Conservation (phyloP, 2,329 filamentous ascomycete genomes). For the Diaporthe batatas region DNA sequence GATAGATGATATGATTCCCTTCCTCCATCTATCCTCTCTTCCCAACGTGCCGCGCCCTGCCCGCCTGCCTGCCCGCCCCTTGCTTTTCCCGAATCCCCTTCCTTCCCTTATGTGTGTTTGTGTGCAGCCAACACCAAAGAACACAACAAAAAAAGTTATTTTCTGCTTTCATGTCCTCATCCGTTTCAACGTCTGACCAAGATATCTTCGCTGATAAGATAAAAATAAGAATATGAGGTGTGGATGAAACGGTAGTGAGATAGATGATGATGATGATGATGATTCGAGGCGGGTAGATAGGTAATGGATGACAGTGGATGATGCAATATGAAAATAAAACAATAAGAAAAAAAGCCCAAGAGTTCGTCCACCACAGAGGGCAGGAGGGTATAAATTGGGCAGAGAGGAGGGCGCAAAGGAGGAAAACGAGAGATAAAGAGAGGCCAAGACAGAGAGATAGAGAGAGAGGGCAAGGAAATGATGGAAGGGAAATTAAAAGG, state of each 20-base stretch:
- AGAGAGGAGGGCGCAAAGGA: neutral
- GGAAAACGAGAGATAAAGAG: neutral
- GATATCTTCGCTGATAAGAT: slow-evolving; percentile 17
- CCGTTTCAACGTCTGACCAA: slow-evolving; percentile 16
- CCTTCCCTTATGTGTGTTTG: neutral
- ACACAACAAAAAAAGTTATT: neutral
- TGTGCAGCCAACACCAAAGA: neutral
- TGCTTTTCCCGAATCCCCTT: neutral
- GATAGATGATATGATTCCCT: neutral
- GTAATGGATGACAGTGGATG: neutral
- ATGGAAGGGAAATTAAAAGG: neutral
- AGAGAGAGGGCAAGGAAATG: neutral
- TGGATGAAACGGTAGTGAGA: neutral
- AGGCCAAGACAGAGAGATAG: neutral
- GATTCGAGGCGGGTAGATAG: neutral
- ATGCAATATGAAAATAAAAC: neutral
- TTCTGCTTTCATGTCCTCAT: slow-evolving; percentile 14
- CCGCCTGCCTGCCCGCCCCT: neutral
- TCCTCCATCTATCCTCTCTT: neutral
- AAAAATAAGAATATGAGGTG: neutral
- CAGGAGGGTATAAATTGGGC: slow-evolving; percentile 34
- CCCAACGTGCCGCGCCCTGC: neutral
- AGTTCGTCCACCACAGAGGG: slow-evolving; percentile 29
- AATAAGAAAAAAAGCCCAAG: slow-evolving; percentile 1
- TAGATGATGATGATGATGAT: neutral